Base-by-base conservation (phyloP, 108 stramenopile species). In the Stephanodiscus triporus region DNA sequence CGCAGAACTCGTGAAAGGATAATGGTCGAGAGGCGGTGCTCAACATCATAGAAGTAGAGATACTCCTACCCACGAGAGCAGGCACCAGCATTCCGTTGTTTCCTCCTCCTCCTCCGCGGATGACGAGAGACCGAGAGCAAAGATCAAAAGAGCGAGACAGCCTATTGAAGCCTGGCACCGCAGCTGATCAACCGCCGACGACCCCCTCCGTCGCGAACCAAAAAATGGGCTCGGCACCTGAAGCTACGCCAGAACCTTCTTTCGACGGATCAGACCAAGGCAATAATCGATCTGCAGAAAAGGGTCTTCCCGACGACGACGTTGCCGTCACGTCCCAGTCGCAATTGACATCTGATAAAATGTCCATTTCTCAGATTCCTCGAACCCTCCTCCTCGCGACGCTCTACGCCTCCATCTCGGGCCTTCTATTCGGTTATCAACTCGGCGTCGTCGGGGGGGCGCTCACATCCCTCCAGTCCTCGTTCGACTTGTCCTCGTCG, bases 341-440 rank as follows among this genome's bases (percentile, higher is more conserved):
- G 19, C 34, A 10, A 11, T 37, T 40, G 37, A 27, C 55, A 3
- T 17, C 37, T 8, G 20, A 11, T 0, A 36, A 1, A 59, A 59
- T 59, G 58, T 11, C 58, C 32, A 26, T 24, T 2, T 16, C 43
- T 45, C 53, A 24, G 17, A 74, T 75, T 32, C 65, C 64, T 16
- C 64, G 32, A 36, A 66, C 73, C 7, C 65, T 75, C 34, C 27
- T 75, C n/a, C 64, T 66, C 57, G 73, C 73, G 20, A 75, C 64
- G 42, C 27, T 74, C 54, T 74, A 80, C 54, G 68, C 79, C 20
- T 80, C 79, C 55, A 63, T 80, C n/a, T 80, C 79, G n/a, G 81
- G 81, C 19, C 77, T 82, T 16, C 65, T 82, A 8, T 82, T 77
- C 42, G 81, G 81, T 2, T 82, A 82, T 62, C 71, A 82, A 67